phyloP scores from a whole-genome alignment of 257 asterid species.

The Rehmannia glutinosa region DNA sequence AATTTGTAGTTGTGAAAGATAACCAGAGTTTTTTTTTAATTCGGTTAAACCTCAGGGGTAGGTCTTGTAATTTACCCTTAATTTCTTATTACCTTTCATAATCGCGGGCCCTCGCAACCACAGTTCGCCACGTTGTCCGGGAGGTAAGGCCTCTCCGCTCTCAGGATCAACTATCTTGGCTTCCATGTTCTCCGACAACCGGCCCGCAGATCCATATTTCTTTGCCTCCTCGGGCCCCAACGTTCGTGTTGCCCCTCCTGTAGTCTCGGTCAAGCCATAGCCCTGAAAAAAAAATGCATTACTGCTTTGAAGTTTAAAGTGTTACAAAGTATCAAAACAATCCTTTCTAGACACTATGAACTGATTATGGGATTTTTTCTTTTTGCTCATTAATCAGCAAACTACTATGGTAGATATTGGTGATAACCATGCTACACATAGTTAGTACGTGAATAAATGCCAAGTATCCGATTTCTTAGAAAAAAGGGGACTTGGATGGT shows the following conservation, averaged over 20 bases:
- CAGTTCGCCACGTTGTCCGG: slow-evolving; percentile 70
- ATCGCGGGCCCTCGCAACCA: slow-evolving; percentile 78
- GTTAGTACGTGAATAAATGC: no score
- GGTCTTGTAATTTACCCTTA: no score
- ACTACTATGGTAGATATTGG: no score
- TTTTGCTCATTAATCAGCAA: no score
- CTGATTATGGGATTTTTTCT: background rate
- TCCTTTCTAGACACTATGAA: background rate
- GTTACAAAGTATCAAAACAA: background rate
- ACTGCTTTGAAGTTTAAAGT: background rate
- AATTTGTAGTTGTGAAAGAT: no score
- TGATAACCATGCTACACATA: no score
- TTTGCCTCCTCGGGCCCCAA: slow-evolving; percentile 53
- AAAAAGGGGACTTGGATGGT: no score
- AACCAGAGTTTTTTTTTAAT: no score
- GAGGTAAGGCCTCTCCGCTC: slow-evolving; percentile 62
- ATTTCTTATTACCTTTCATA: slow-evolving; percentile 64
- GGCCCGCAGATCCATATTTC: slow-evolving; percentile 73
- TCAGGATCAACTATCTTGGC: slow-evolving; percentile 85
- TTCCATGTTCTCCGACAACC: slow-evolving; percentile 52
- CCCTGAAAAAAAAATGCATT: slow-evolving; percentile 43
- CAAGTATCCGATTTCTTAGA: no score
- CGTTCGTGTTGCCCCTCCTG: slow-evolving; percentile 63
- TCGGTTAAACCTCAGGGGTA: no score
- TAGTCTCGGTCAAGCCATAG: slow-evolving; percentile 83